Evolutionary conservation across 495 filamentous ascomycete species (phyloP).

Genomic region (Arthonia radiata): DNA sequence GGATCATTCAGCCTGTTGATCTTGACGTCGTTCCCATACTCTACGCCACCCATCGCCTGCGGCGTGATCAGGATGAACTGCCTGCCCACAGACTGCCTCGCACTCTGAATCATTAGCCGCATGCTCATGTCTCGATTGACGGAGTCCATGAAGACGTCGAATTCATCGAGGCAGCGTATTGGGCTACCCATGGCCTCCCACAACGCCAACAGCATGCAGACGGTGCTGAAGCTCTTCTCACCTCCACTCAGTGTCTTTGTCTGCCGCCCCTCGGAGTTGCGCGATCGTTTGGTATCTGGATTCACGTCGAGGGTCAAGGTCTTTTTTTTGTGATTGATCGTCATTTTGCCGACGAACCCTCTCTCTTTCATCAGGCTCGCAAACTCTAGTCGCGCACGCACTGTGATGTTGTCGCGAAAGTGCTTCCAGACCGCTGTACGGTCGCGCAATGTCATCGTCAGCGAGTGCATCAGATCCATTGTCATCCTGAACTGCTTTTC

Average conservation of each 20-base stretch:
- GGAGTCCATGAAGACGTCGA: slow-evolving; percentile 98
- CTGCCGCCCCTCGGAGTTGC: slow-evolving; percentile 40
- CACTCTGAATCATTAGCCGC: slow-evolving; percentile 76
- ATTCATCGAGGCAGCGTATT: slow-evolving; percentile 87
- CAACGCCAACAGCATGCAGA: slow-evolving; percentile 71
- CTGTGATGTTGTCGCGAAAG: slow-evolving; percentile 64
- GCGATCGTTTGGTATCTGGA: slow-evolving; percentile 49
- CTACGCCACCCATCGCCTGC: slow-evolving; percentile 52
- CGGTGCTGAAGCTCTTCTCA: slow-evolving; percentile 92
- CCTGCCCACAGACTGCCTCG: slow-evolving; percentile 58
- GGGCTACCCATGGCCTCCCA: slow-evolving; percentile 98
- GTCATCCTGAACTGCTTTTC: slow-evolving; percentile 27
- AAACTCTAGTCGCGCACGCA: slow-evolving; percentile 64
- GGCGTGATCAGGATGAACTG: slow-evolving; percentile 97
- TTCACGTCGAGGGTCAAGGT: slow-evolving; percentile 55
- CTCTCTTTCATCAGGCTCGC: slow-evolving; percentile 68
- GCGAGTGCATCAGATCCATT: slow-evolving; percentile 11
- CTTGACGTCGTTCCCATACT: slow-evolving; percentile 47
- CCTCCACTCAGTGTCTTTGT: slow-evolving; percentile 86
- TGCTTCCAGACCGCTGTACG: slow-evolving; percentile 52
- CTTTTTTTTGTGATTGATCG: slow-evolving; percentile 49
- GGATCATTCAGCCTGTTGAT: slow-evolving; percentile 28
- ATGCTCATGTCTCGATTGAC: slow-evolving; percentile 87
- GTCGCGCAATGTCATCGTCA: slow-evolving; percentile 40
- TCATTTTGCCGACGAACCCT: slow-evolving; percentile 59